Conservation (phyloP, 257 asterid genomes). For the Coffea eugenioides region DNA sequence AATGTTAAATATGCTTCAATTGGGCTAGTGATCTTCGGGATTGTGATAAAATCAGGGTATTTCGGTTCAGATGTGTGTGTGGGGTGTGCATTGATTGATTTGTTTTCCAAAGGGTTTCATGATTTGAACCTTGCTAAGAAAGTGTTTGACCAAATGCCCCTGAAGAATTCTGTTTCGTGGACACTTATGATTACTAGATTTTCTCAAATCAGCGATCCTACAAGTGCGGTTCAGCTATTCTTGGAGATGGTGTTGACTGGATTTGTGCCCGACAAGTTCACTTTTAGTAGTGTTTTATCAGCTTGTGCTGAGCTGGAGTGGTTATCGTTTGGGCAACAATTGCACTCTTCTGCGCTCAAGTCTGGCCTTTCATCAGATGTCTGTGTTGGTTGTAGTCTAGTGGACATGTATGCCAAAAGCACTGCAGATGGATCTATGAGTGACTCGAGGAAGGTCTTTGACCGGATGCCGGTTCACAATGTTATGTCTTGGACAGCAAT, state of each 20-base stretch:
- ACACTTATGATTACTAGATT: constrained; percentile 81
- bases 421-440: constrained; percentile 49
- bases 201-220: constrained; percentile 52
- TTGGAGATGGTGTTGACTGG: constrained; percentile 62
- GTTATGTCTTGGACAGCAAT: constrained; percentile 96
- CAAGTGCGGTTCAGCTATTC: constrained; percentile 47
- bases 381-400: constrained; percentile 93
- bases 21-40: constrained; percentile 69
- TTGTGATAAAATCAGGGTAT: constrained; percentile 66
- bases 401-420: constrained; percentile 80
- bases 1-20: constrained; percentile 38
- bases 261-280: constrained; percentile 60
- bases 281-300: constrained; percentile 75
- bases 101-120: constrained; percentile 61
- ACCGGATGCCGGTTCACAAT: constrained; percentile 69
- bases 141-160: constrained; percentile 79
- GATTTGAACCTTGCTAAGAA: constrained; percentile 60
- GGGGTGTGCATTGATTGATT: constrained; percentile 82
- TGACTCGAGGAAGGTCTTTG: constrained; percentile 67
- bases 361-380: constrained; percentile 60
- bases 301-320: constrained; percentile 74
- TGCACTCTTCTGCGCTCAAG: constrained; percentile 66
- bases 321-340: constrained; percentile 52
- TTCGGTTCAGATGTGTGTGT: constrained; percentile 78
- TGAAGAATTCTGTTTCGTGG: constrained; percentile 74